Percentiles rank a stretch among this genome's conserved stretches.
Evolutionary conservation across 1,284 basidiomycete genomes (phyloP).

Genomic region (Lentinus polychrous): DNA sequence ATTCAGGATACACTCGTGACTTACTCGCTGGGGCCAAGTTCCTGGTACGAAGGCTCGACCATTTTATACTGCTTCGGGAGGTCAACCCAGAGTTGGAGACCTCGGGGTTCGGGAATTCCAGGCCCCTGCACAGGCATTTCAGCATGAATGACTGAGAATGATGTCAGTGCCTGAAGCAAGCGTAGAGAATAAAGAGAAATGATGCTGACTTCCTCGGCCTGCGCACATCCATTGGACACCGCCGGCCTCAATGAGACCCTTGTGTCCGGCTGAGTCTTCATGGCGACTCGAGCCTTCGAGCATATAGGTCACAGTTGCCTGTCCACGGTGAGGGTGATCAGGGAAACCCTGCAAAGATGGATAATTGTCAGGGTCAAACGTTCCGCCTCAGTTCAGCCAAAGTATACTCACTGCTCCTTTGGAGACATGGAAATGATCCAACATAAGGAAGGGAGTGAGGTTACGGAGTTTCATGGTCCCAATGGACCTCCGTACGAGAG

Average conservation of each 20-base stretch:
- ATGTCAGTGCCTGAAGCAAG: neutral
- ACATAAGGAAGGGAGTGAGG: conserved; percentile 87
- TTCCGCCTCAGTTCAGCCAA: too few relatives aligned
- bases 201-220: conserved; percentile 37
- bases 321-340: conserved; percentile 88
- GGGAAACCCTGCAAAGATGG: conserved; percentile 52
- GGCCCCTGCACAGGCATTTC: conserved; percentile 84
- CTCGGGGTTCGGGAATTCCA: conserved; percentile 63
- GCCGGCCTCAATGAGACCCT: conserved; percentile 74
- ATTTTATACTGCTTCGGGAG: conserved; percentile 85
- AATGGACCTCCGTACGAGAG: conserved; percentile 84
- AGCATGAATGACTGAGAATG: conserved; percentile 60
- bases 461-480: conserved; percentile 73
- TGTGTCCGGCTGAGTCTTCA: conserved; percentile 90
- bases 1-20: conserved; percentile 14
- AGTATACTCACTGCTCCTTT: conserved; percentile 48
- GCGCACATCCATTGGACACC: conserved; percentile 97
- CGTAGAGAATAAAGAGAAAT: neutral
- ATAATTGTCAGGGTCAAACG: conserved; percentile 1
- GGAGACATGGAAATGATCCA: conserved; percentile 69
- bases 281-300: conserved; percentile 82
- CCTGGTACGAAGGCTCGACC: conserved; percentile 76
- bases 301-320: conserved; percentile 87
- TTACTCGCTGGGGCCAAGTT: conserved; percentile 58
- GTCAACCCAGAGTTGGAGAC: conserved; percentile 93